Percentiles rank a stretch among this genome's conserved stretches.
phyloP scores from a whole-genome alignment of 441 rosid genomes.

The Populus tomentosa region DNA sequence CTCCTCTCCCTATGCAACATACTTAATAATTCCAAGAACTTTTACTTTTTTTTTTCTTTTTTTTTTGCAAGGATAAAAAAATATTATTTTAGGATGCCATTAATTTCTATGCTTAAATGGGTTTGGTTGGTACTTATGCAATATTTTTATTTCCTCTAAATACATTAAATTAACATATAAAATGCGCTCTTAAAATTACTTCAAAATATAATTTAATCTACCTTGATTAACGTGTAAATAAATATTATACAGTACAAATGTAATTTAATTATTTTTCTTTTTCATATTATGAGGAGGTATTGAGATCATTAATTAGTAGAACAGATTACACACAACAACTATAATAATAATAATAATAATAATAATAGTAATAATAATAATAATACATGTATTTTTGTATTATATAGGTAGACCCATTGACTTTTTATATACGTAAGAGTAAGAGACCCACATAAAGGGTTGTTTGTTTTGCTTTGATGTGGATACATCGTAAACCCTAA shows the following conservation, averaged over 20 bases:
- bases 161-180: too few relatives aligned
- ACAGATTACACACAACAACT: too few relatives aligned
- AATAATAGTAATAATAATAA: too few relatives aligned
- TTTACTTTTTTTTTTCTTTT: too few relatives aligned
- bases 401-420: constrained; percentile 24
- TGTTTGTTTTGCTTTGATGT: constrained; percentile 44
- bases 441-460: constrained; percentile 34
- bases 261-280: too few relatives aligned
- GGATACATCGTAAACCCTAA: constrained; percentile 40
- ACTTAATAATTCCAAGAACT: not conserved
- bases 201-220: not conserved
- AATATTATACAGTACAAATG: too few relatives aligned
- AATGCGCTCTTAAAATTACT: not conserved
- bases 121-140: not conserved
- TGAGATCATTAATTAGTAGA: not conserved
- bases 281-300: not conserved
- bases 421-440: constrained; percentile 6
- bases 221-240: too few relatives aligned
- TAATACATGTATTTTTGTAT: not conserved
- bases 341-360: too few relatives aligned
- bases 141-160: not conserved
- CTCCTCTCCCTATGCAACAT: not conserved
- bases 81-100: not conserved
- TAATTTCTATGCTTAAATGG: not conserved
- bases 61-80: too few relatives aligned